Conservation (phyloP, 805 yeast genomes). For the Lipomyces oligophaga region DNA sequence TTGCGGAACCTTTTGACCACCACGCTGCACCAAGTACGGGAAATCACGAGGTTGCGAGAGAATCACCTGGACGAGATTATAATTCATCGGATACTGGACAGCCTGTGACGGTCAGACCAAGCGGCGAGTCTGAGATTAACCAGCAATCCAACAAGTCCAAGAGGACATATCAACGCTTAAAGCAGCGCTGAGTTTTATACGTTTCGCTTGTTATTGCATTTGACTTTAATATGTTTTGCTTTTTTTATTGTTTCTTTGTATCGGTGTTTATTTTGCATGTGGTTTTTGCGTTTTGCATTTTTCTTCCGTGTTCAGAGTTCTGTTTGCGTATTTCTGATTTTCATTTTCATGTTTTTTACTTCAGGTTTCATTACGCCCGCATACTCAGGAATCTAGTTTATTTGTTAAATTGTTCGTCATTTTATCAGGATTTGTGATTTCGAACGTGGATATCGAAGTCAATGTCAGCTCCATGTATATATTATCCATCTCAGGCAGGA, state of each 20-base stretch:
- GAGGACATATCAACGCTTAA: too few relatives aligned
- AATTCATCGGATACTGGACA: too few relatives aligned
- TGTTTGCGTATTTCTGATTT: neutral
- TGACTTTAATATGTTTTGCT: neutral
- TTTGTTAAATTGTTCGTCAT: neutral
- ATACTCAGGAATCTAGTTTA: neutral
- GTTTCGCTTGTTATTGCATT: conserved; percentile 1
- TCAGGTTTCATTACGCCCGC: neutral
- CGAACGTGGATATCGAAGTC: too few relatives aligned
- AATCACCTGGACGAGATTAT: neutral
- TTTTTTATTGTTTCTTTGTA: neutral
- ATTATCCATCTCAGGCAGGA: too few relatives aligned
- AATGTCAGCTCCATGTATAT: too few relatives aligned
- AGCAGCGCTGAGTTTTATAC: too few relatives aligned
- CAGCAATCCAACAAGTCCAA: too few relatives aligned
- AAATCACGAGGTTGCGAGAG: neutral
- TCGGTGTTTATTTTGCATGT: neutral
- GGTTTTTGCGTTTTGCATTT: neutral
- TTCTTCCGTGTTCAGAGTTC: neutral
- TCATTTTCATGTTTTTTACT: neutral
- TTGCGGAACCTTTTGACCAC: neutral
- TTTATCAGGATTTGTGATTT: too few relatives aligned
- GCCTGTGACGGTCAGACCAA: too few relatives aligned
- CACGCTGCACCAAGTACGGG: conserved; percentile 1
- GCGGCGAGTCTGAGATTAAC: too few relatives aligned